Percentiles rank a stretch among this genome's conserved stretches.
These are phyloP conservation scores for Microdochium paspali DNA, from an alignment of 2,329 filamentous ascomycete genomes.

Conservation along the genomic window DNA sequence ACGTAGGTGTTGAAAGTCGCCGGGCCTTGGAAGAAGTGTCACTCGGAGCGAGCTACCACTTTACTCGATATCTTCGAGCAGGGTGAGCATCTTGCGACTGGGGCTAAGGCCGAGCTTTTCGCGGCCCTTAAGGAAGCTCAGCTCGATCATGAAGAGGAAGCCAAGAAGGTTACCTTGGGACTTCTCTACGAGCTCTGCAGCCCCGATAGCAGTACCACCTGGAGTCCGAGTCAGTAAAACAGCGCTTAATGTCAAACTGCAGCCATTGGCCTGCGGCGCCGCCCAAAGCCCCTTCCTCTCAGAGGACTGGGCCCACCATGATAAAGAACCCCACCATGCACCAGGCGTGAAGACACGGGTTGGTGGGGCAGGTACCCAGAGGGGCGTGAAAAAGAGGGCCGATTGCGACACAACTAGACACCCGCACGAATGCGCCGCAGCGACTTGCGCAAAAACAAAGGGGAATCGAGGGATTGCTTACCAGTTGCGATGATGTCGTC, in stretches of 20 bases:
- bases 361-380: neutral
- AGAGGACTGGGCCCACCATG: no score
- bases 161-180: constrained; percentile 79
- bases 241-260: no score
- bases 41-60: constrained; percentile 8
- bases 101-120: constrained; percentile 75
- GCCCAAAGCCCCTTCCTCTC: no score
- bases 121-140: constrained; percentile 85
- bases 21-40: neutral
- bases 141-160: constrained; percentile 92
- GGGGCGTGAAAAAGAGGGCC: neutral
- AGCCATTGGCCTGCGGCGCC: no score
- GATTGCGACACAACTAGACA: constrained; percentile 1
- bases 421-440: neutral
- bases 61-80: constrained; percentile 51
- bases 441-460: neutral
- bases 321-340: neutral
- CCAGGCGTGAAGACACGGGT: neutral
- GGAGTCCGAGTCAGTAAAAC: constrained; percentile 10
- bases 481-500: constrained; percentile 98
- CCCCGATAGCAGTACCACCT: constrained; percentile 89
- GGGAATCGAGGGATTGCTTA: constrained; percentile 32
- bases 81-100: constrained; percentile 51
- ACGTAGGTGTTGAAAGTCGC: neutral
- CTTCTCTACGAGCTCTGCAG: constrained; percentile 76